Evolutionary conservation across 768 basidiomycete genomes (phyloP).

Genomic region (Mrakia blollopis): DNA sequence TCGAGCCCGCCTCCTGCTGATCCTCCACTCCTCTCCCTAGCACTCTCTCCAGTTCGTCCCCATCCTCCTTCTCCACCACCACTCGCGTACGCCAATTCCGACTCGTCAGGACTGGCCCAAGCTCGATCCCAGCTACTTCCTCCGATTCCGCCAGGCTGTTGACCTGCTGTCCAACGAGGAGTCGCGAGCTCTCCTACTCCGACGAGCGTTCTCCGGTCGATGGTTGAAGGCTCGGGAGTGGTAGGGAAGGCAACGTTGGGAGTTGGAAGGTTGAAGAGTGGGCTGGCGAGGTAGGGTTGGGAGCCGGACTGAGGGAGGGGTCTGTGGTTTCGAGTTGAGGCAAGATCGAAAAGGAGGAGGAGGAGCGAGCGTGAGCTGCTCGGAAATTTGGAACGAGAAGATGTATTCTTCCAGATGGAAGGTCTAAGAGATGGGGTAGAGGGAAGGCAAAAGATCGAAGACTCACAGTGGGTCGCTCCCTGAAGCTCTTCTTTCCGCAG

Average conservation of each 20-base stretch:
- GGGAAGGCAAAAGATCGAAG: too few relatives aligned
- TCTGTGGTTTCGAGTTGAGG: neutral
- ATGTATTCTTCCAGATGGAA: too few relatives aligned
- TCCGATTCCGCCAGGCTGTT: neutral
- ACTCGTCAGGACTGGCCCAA: neutral
- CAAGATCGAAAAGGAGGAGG: neutral
- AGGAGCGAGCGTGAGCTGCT: neutral
- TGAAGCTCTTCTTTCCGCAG: neutral
- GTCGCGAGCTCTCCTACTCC: constrained; percentile 95
- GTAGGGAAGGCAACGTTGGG: constrained; percentile 21
- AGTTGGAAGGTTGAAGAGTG: neutral
- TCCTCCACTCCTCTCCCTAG: constrained; percentile 1
- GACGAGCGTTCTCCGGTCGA: constrained; percentile 78
- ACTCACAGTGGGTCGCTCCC: too few relatives aligned
- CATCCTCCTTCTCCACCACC: neutral
- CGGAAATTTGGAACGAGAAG: neutral
- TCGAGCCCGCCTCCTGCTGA: neutral
- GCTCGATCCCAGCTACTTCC: constrained; percentile 4
- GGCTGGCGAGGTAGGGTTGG: neutral
- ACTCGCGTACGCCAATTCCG: constrained; percentile 1
- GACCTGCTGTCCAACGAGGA: constrained; percentile 67
- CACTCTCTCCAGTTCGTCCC: neutral
- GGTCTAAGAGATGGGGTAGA: too few relatives aligned
- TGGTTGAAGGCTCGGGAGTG: constrained; percentile 40
- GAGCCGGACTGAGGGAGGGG: neutral